These are phyloP conservation scores for Pythium myriotylum DNA, from an alignment of 352 stramenopile genomes.

Conservation along the genomic window DNA sequence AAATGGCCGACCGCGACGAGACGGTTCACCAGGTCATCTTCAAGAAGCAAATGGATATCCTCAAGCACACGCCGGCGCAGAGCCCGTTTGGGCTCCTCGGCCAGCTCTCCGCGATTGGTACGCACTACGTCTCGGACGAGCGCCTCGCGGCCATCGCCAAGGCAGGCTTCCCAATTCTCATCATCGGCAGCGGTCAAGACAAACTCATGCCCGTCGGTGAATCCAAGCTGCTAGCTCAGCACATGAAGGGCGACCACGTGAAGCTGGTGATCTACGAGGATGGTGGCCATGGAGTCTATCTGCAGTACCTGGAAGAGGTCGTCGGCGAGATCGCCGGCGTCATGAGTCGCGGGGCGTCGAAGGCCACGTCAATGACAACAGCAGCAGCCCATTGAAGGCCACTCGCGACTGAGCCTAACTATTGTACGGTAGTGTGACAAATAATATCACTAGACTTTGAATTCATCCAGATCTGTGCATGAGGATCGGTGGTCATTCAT, in stretches of 20 bases:
- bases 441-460: no score
- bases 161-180: conserved; percentile 48
- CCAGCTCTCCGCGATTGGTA: conserved; percentile 26
- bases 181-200: conserved; percentile 49
- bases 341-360: neutral
- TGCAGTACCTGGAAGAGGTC: conserved; percentile 38
- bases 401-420: no score
- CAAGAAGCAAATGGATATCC: conserved; percentile 15
- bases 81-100: conserved; percentile 15
- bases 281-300: conserved; percentile 43
- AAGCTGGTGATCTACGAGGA: conserved; percentile 46
- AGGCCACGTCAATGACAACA: no score
- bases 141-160: conserved; percentile 43
- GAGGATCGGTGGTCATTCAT: no score
- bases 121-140: conserved; percentile 55
- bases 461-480: no score
- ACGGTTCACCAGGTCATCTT: conserved; percentile 13
- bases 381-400: no score
- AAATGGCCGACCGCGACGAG: conserved; percentile 30
- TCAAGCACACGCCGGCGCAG: conserved; percentile 1
- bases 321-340: conserved; percentile 33
- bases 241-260: conserved; percentile 43
- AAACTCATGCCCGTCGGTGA: conserved; percentile 44
- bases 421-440: no score
- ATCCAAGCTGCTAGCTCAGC: conserved; percentile 41